These are phyloP conservation scores for Cornus suecica DNA, from an alignment of 148 eudicot species.

Conservation along the genomic window DNA sequence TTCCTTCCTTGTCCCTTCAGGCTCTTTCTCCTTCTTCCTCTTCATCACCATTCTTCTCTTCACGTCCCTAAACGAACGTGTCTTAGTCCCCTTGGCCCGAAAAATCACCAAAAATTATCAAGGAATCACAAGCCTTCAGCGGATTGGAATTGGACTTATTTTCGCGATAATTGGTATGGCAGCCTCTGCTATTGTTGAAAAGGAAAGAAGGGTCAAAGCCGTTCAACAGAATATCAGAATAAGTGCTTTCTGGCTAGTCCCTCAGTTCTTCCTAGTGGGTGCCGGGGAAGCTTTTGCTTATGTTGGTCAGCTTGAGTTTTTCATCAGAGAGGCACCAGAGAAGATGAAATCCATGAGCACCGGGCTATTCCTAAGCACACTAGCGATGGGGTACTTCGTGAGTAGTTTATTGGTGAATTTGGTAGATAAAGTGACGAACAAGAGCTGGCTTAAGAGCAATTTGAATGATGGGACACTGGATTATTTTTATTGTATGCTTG, in stretches of 20 bases:
- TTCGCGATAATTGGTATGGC: slow-evolving; percentile 62
- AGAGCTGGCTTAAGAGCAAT: slow-evolving; percentile 53
- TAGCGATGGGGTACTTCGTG: slow-evolving; percentile 57
- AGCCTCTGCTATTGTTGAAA: slow-evolving; percentile 74
- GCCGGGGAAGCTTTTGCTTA: slow-evolving; percentile 98
- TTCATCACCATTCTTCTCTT: slow-evolving; percentile 73
- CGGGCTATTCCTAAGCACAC: slow-evolving; percentile 55
- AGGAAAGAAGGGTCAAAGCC: slow-evolving; percentile 38
- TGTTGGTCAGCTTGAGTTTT: slow-evolving; percentile 95
- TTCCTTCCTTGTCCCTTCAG: slow-evolving; percentile 70
- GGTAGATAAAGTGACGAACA: slow-evolving; percentile 33
- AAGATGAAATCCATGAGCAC: slow-evolving; percentile 99
- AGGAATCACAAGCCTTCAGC: slow-evolving; percentile 80
- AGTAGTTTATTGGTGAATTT: slow-evolving; percentile 56
- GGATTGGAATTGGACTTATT: slow-evolving; percentile 73
- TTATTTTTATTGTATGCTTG: slow-evolving; percentile 61
- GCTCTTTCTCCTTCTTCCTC: slow-evolving; percentile 83
- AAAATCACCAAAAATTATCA: slow-evolving; percentile 54
- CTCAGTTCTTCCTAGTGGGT: slow-evolving; percentile 87
- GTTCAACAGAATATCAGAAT: slow-evolving; percentile 22
- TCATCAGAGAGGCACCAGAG: slow-evolving; percentile 95
- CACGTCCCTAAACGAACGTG: slow-evolving; percentile 79
- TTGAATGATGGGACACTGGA: slow-evolving; percentile 47
- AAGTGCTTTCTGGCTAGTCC: slow-evolving; percentile 91
- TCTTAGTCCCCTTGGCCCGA: slow-evolving; percentile 69